Evolutionary conservation across 2,329 filamentous ascomycete genomes (phyloP), one percentile per base, ranked within the genome.

Genomic region (Endoconidiophora laricicola): DNA sequence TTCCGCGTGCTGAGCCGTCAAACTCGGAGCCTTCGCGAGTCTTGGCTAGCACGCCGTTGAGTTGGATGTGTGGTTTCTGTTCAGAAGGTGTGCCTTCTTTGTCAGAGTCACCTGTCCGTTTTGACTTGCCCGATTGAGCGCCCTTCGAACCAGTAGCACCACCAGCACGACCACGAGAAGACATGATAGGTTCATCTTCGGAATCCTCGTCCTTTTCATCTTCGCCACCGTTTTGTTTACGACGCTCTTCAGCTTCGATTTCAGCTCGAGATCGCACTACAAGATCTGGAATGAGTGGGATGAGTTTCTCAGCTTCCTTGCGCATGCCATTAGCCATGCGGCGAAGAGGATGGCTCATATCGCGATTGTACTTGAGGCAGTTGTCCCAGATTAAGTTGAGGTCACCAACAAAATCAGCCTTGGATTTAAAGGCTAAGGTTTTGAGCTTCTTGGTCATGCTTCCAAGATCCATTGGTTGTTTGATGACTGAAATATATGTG

Each of bases 381-480:
- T 98, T 98, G 51, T 87, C 78, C 91, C 91, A 98, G 48, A 98
- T 96, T 46, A 96, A 69, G 61, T 93, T 90, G 7, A 98, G 72
- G 62, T 98, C 91, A 29, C 83, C 76, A 23, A 96, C 87, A 57
- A 98, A 98, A 22, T 98, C 91, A 54, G 84, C 78, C 67, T 98
- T 98, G 44, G 83, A 88, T 62, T 86, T 88, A 66, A 86, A 91
- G 37, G 74, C 73, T 36, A 86, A 66, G 7, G 74, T 73, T 62
- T 90, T 90, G 49, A 98, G 77, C 68, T 96, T 98, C 69, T 98
- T 98, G 55, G 93, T 94, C 87, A 98, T 96, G 44, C 81, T 82
- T 37, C 91, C 91, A 52, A 98, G 79, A 62, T 98, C 91, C 91
- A 98, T 98, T 2, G 91, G 91, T 44, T 88, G 83, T 66, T 93